Percentiles rank a stretch among this genome's conserved stretches.
phyloP scores from a whole-genome alignment of 2,329 filamentous ascomycete species.

The Ophiostoma fasciatum region DNA sequence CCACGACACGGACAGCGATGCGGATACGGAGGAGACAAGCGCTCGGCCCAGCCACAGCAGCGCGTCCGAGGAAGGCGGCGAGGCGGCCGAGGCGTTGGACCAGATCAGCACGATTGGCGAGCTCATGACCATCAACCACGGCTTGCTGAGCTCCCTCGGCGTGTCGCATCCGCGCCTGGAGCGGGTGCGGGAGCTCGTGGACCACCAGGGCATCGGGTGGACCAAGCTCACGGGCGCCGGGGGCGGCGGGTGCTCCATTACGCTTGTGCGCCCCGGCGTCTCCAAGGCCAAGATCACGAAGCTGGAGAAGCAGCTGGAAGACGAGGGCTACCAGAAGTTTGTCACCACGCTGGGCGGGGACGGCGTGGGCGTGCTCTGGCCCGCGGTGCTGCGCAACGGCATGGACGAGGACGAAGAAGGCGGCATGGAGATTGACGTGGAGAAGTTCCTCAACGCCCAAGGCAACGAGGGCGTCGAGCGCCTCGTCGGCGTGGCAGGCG shows the following conservation, averaged over 20 bases:
- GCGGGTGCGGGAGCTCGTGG: conserved; percentile 77
- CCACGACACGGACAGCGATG: conserved; percentile 22
- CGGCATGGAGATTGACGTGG: conserved; percentile 84
- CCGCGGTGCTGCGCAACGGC: conserved; percentile 76
- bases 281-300: conserved; percentile 39
- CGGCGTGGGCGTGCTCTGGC: conserved; percentile 87
- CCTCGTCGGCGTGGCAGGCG: conserved; percentile 65
- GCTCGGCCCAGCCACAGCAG: conserved; percentile 36
- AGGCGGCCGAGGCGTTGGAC: conserved; percentile 44
- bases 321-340: conserved; percentile 70
- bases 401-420: conserved; percentile 63
- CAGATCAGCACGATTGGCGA: conserved; percentile 66
- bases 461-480: conserved; percentile 75
- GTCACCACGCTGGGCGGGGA: conserved; percentile 84
- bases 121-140: conserved; percentile 87
- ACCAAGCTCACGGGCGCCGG: conserved; percentile 94
- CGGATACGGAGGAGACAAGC: neutral
- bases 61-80: conserved; percentile 27
- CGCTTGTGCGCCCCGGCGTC: conserved; percentile 59
- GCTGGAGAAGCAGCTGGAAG: conserved; percentile 49
- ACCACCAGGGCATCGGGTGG: conserved; percentile 83
- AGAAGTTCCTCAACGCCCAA: conserved; percentile 66
- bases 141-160: conserved; percentile 75
- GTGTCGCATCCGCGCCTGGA: conserved; percentile 92
- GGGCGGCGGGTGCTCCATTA: conserved; percentile 91